Evolutionary conservation across 768 basidiomycete genomes (phyloP).

Genomic region (Trametes cinnabarina): DNA sequence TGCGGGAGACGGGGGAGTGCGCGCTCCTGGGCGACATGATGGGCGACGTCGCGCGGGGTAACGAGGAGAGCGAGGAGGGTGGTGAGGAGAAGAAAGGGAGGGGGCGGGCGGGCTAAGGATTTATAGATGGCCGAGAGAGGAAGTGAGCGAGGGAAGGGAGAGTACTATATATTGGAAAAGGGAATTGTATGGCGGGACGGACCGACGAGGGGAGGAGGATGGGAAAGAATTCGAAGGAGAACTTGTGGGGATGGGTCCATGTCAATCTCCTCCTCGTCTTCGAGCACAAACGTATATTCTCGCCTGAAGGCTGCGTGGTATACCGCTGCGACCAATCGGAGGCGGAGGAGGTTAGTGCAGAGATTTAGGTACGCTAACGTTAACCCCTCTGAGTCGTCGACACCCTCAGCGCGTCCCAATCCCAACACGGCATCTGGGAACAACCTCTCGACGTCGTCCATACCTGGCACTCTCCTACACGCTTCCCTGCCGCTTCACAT

Average conservation of each 20-base stretch:
- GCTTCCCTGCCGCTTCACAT: constrained; percentile 18
- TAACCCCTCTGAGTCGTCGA: neutral
- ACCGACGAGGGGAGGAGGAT: constrained; percentile 13
- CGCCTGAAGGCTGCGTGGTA: no score
- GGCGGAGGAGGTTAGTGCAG: no score
- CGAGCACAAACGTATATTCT: no score
- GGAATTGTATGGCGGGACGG: constrained; percentile 4
- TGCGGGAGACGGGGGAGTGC: constrained; percentile 19
- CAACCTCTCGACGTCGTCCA: neutral
- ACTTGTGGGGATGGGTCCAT: constrained; percentile 14
- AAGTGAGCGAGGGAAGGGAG: constrained; percentile 16
- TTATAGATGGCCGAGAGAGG: constrained; percentile 18
- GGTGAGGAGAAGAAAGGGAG: constrained; percentile 26
- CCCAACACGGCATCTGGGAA: neutral
- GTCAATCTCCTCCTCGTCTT: neutral
- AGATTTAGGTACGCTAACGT: no score
- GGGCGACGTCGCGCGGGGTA: constrained; percentile 25
- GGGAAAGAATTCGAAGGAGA: neutral
- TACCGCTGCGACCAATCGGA: no score
- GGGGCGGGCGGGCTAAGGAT: constrained; percentile 7
- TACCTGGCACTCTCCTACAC: constrained; percentile 20
- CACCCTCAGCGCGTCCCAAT: neutral
- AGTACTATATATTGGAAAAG: constrained; percentile 21
- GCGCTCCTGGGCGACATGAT: constrained; percentile 54
- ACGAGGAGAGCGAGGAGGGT: constrained; percentile 24